Evolutionary conservation across 202 grass and related monocot species (phyloP).

Genomic region (Zoysia matrella): DNA sequence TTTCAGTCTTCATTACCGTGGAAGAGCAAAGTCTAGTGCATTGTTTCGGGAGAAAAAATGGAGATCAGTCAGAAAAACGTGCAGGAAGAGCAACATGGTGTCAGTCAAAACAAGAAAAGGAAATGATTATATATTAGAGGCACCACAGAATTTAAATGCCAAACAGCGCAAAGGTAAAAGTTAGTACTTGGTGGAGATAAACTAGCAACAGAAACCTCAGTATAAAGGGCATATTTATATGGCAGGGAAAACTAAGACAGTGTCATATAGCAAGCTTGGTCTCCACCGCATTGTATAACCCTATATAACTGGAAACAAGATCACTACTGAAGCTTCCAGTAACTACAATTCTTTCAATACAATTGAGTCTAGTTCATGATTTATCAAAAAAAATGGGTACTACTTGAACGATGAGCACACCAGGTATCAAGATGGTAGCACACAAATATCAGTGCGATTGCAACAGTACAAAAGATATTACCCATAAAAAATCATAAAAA

Average conservation of each 20-base stretch:
- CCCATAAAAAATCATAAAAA: background rate
- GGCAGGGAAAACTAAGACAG: no score
- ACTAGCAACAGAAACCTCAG: background rate
- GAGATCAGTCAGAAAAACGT: slow-evolving; percentile 21
- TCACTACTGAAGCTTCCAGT: background rate
- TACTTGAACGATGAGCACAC: background rate
- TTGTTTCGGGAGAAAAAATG: slow-evolving; percentile 30
- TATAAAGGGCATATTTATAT: background rate
- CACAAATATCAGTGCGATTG: background rate
- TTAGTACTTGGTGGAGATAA: background rate
- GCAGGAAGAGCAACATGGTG: background rate
- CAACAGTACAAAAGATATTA: background rate
- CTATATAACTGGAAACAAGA: background rate
- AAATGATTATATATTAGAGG: background rate
- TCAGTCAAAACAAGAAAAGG: background rate
- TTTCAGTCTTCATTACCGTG: no score
- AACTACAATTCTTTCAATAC: background rate
- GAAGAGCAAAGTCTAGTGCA: slow-evolving; percentile 28
- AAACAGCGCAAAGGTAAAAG: background rate
- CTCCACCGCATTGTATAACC: background rate
- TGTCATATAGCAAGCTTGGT: background rate
- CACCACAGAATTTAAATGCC: background rate
- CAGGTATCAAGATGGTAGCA: background rate
- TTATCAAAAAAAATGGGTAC: background rate
- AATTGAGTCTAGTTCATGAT: background rate